phyloP scores from a whole-genome alignment of 2,329 filamentous ascomycete species.

The Geosmithia putterillii region DNA sequence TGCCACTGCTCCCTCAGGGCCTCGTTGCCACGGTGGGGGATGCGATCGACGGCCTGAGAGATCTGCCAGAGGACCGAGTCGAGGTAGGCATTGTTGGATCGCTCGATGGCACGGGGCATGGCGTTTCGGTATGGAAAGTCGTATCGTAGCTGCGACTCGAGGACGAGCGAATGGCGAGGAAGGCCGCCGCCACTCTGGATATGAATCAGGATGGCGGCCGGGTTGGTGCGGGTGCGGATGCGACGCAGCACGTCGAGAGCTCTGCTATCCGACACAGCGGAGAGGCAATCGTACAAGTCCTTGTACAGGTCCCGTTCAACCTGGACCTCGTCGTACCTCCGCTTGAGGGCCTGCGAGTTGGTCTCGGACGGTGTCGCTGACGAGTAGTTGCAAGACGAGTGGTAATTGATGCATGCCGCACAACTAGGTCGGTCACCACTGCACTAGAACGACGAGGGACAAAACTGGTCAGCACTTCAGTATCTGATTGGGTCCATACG shows the following conservation, averaged over 20 bases:
- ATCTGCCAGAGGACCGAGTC: neutral
- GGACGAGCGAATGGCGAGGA: slow-evolving; percentile 21
- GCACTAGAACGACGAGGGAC: slow-evolving; percentile 8
- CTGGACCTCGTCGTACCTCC: slow-evolving; percentile 2
- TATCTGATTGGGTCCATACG: too few species aligned
- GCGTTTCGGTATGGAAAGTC: slow-evolving; percentile 20
- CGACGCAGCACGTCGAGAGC: slow-evolving; percentile 18
- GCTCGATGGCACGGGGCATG: slow-evolving; percentile 8
- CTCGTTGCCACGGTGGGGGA: too few species aligned
- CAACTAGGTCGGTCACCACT: slow-evolving; percentile 12
- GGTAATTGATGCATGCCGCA: slow-evolving; percentile 7
- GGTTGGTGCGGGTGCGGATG: slow-evolving; percentile 20
- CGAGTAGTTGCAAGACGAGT: slow-evolving; percentile 8
- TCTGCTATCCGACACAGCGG: slow-evolving; percentile 11
- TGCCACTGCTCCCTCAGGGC: neutral
- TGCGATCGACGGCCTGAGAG: neutral
- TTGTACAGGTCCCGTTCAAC: slow-evolving; percentile 3
- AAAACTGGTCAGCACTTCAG: neutral
- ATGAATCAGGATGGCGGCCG: slow-evolving; percentile 16
- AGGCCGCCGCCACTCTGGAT: slow-evolving; percentile 21
- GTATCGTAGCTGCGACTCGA: slow-evolving; percentile 24
- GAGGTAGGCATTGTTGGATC: slow-evolving; percentile 1
- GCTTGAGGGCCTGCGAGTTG: slow-evolving; percentile 7
- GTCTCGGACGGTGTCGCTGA: slow-evolving; percentile 8
- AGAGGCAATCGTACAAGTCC: slow-evolving; percentile 9